These are phyloP conservation scores for Hemileccinum impolitum DNA, from an alignment of 768 basidiomycete species.

Conservation along the genomic window DNA sequence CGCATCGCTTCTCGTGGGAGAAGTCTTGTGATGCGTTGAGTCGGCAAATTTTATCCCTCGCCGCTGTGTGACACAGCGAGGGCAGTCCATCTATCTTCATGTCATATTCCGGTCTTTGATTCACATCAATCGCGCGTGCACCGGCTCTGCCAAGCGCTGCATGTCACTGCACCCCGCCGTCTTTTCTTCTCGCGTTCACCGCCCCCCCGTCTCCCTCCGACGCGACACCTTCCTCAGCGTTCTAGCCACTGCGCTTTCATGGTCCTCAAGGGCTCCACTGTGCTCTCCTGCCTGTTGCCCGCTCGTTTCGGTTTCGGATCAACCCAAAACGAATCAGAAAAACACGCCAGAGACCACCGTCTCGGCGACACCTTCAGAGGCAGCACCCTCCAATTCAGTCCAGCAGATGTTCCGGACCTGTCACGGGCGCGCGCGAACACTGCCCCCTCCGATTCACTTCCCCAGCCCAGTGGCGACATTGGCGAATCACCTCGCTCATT, in stretches of 20 bases:
- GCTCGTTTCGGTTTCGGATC: constrained; percentile 33
- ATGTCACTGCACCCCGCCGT: constrained; percentile 4
- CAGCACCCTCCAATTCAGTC: too few relatives aligned
- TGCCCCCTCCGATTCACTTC: too few relatives aligned
- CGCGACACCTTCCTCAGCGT: too few relatives aligned
- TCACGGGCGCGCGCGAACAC: too few relatives aligned
- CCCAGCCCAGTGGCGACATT: constrained; percentile 40
- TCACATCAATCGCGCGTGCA: too few relatives aligned
- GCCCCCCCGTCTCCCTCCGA: too few relatives aligned
- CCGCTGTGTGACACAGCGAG: constrained; percentile 22
- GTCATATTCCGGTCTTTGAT: neutral
- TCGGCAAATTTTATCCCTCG: constrained; percentile 5
- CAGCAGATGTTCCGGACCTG: too few relatives aligned
- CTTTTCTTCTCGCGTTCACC: too few relatives aligned
- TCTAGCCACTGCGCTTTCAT: constrained; percentile 20
- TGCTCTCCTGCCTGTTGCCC: constrained; percentile 36
- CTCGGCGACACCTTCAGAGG: too few relatives aligned
- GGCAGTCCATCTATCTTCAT: constrained; percentile 7
- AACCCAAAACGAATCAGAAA: constrained; percentile 12
- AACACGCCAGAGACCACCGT: constrained; percentile 22
- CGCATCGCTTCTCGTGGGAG: too few relatives aligned
- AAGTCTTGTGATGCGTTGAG: too few relatives aligned
- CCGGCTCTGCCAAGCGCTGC: neutral
- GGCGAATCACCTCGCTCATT: constrained; percentile 56
- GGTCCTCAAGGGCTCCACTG: constrained; percentile 33